These are phyloP conservation scores for Blastobotrys elegans DNA, from an alignment of 1,139 yeast genomes.

Conservation along the genomic window DNA sequence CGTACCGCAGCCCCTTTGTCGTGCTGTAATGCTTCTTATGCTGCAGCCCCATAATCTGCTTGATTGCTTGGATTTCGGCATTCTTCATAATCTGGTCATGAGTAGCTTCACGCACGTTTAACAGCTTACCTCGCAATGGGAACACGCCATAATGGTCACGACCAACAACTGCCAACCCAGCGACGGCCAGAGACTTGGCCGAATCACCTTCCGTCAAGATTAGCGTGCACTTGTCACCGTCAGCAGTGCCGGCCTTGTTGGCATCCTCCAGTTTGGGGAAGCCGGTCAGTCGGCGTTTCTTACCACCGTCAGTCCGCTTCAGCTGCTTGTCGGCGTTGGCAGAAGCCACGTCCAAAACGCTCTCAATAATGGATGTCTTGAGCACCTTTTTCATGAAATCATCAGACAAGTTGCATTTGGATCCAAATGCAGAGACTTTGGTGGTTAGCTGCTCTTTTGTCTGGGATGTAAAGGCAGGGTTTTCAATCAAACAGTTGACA, in stretches of 20 bases:
- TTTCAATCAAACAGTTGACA: slow-evolving; percentile 87
- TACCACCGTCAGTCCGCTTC: slow-evolving; percentile 92
- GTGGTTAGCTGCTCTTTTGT: slow-evolving; percentile 96
- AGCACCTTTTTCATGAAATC: slow-evolving; percentile 67
- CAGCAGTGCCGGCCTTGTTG: slow-evolving; percentile 91
- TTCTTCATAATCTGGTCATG: slow-evolving; percentile 91
- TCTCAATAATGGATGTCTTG: slow-evolving; percentile 78
- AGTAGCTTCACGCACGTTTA: slow-evolving; percentile 94
- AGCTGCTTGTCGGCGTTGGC: slow-evolving; percentile 85
- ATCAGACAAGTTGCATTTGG: slow-evolving; percentile 69
- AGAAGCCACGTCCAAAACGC: slow-evolving; percentile 74
- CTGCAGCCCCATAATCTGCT: slow-evolving; percentile 92
- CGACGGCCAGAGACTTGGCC: slow-evolving; percentile 87
- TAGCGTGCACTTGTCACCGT: slow-evolving; percentile 86
- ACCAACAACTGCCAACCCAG: slow-evolving; percentile 94
- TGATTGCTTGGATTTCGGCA: slow-evolving; percentile 90
- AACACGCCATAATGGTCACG: slow-evolving; percentile 93
- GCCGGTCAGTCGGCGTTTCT: slow-evolving; percentile 80
- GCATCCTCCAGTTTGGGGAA: slow-evolving; percentile 94
- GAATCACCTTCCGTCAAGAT: slow-evolving; percentile 98
- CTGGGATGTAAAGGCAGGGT: slow-evolving; percentile 97
- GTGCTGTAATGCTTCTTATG: slow-evolving; percentile 82
- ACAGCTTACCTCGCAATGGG: slow-evolving; percentile 90
- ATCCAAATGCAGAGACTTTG: slow-evolving; percentile 82
- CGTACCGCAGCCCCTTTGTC: slow-evolving; percentile 76